These are phyloP conservation scores for Clarireedia paspali DNA, from an alignment of 2,329 filamentous ascomycete genomes.

Conservation along the genomic window DNA sequence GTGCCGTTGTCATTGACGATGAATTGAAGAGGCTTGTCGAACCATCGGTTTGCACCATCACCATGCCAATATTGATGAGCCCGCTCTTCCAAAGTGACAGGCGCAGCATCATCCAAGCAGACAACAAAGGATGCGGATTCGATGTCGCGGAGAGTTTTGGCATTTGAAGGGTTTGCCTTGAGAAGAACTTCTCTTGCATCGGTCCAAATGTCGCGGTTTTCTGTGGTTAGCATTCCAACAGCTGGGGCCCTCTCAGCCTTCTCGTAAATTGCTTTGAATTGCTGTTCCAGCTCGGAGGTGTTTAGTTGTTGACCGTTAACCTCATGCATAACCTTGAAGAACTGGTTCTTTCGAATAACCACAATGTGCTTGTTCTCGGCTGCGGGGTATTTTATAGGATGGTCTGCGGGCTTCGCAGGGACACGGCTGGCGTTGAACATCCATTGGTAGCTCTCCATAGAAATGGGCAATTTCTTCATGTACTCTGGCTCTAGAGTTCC, in stretches of 20 bases:
- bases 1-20: conserved; percentile 98
- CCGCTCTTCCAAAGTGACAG: conserved; percentile 91
- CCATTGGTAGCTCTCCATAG: conserved; percentile 97
- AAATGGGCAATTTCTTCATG: conserved; percentile 95
- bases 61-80: conserved; percentile 98
- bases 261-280: conserved; percentile 80
- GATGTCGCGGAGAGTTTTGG: conserved; percentile 67
- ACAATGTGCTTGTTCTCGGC: conserved; percentile 79
- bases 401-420: conserved; percentile 72
- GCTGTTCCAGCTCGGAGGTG: conserved; percentile 79
- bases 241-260: conserved; percentile 64
- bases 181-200: conserved; percentile 73
- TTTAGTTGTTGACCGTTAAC: conserved; percentile 79
- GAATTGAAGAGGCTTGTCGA: conserved; percentile 96
- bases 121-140: conserved; percentile 87
- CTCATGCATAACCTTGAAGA: conserved; percentile 86
- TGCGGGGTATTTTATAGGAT: conserved; percentile 71
- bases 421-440: conserved; percentile 97
- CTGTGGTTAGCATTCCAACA: conserved; percentile 77
- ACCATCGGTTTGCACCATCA: conserved; percentile 93
- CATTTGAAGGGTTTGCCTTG: conserved; percentile 70
- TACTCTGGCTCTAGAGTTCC: conserved; percentile 90
- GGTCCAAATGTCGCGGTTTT: conserved; percentile 91
- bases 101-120: conserved; percentile 85
- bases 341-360: conserved; percentile 90